These are phyloP conservation scores for Trametes gibbosa DNA, from an alignment of 768 basidiomycete genomes.

Conservation along the genomic window DNA sequence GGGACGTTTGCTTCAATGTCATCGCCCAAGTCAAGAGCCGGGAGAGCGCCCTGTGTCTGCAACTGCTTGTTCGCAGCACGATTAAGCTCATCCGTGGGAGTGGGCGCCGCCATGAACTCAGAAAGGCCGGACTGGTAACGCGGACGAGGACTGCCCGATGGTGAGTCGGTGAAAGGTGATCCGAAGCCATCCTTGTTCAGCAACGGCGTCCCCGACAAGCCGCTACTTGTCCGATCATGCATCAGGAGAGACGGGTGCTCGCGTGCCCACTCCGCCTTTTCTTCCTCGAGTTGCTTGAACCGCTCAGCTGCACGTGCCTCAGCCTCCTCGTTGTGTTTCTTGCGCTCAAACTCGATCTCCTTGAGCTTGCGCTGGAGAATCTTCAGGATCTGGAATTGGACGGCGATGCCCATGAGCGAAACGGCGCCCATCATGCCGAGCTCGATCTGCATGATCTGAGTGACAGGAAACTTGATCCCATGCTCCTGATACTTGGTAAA, in stretches of 20 bases:
- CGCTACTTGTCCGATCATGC: conserved; percentile 63
- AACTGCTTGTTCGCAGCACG: conserved; percentile 42
- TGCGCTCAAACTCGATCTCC: conserved; percentile 77
- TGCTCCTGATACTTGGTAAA: conserved; percentile 74
- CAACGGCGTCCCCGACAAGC: conserved; percentile 58
- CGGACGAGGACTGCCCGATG: conserved; percentile 47
- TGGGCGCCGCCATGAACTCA: conserved; percentile 59
- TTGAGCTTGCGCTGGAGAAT: conserved; percentile 75
- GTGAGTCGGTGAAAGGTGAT: conserved; percentile 50
- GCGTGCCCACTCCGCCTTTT: conserved; percentile 84
- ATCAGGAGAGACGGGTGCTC: conserved; percentile 67
- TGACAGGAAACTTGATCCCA: conserved; percentile 75
- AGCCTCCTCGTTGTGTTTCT: conserved; percentile 68
- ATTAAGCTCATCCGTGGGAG: conserved; percentile 59
- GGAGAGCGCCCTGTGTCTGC: conserved; percentile 59
- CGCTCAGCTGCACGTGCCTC: conserved; percentile 71
- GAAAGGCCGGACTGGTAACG: conserved; percentile 69
- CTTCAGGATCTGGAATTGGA: conserved; percentile 84
- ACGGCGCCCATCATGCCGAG: conserved; percentile 85
- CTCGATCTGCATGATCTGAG: conserved; percentile 92
- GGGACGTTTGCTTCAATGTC: conserved; percentile 78
- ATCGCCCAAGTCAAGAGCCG: conserved; percentile 69
- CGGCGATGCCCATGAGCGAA: conserved; percentile 81
- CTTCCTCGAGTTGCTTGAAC: conserved; percentile 60
- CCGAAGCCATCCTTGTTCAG: conserved; percentile 43